Base-by-base conservation (phyloP, 345 rosid genomes). In the Mercurialis annua region DNA sequence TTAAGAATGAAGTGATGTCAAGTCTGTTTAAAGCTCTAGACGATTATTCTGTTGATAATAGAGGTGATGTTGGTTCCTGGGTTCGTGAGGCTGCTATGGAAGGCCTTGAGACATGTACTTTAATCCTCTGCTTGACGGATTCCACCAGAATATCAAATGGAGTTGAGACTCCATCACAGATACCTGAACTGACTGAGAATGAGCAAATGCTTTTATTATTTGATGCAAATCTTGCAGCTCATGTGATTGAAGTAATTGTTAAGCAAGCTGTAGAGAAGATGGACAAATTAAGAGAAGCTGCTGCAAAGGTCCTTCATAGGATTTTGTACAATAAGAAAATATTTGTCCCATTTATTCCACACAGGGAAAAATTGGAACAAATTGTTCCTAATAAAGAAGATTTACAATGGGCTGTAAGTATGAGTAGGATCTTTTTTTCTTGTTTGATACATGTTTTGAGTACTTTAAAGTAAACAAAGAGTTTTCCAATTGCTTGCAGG, bases 1-100 rank as follows among this genome's bases (percentile, higher is more conserved):
- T 91, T 64, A 94, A 83, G 81, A 76, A 85, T 30, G 87, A 94
- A 76, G 99, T 94, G 77, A 85, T 89, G 92, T 72, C 56, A 66
- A 81, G 86, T 70, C 81, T 94, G 76, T 84, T 89, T 62, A 82
- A 71, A 82, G 95, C 99, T 79, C 92, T 94, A 59, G 81, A 86
- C 73, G 99, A 94, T 75, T 94, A 94, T 79, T 94, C 97, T 4
- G 90, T 87, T 24, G 99, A 94, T 73, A 87, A 94, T 66, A 80
- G 99, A 76, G 97, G 99, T 60, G 99, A 94, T 86, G 96, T 91
- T 43, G 97, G 99, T 72, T 94, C 97, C 61, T 94, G 99, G 99
- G 89, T 94, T 75, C 96, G 99, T 75, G 97, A 89, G 78, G 99
- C 97, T 79, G 95, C 97, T 64, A 78, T 94, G 74, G 80, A 87